Percentiles rank a stretch among this genome's conserved stretches.
These are phyloP conservation scores for Arabidopsis lyrata DNA, from an alignment of 441 rosid species.

Conservation along the genomic window DNA sequence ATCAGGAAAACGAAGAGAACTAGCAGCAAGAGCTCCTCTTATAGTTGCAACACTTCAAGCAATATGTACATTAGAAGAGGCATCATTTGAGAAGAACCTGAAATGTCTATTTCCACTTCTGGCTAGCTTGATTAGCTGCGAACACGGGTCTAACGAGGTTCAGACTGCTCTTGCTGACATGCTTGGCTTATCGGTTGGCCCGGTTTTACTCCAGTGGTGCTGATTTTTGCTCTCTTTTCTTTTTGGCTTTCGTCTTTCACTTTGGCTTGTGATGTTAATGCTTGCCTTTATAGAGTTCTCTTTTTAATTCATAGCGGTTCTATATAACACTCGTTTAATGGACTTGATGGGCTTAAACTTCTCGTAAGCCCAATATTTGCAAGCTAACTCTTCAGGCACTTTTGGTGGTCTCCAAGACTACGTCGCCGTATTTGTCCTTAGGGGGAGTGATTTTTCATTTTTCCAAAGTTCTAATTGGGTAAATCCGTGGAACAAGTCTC, in stretches of 20 bases:
- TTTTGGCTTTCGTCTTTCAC: slow-evolving; percentile 4
- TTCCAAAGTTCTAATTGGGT: background rate
- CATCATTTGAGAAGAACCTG: slow-evolving; percentile 79
- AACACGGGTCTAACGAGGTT: slow-evolving; percentile 94
- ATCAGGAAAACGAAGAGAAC: slow-evolving; percentile 91
- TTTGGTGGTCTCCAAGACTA: background rate
- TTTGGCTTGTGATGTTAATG: slow-evolving; percentile 30
- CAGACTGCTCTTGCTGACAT: slow-evolving; percentile 93
- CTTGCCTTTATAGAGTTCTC: slow-evolving; percentile 32
- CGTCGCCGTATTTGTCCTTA: background rate
- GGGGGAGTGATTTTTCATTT: background rate
- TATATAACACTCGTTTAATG: slow-evolving; percentile 1
- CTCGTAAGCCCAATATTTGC: background rate
- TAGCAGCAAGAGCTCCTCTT: slow-evolving; percentile 97
- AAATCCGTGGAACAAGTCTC: background rate
- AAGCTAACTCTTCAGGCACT: background rate
- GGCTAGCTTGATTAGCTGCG: slow-evolving; percentile 82
- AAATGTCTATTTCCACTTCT: slow-evolving; percentile 77
- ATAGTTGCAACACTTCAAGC: slow-evolving; percentile 90
- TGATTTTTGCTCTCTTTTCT: slow-evolving; percentile 53
- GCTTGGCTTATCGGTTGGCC: slow-evolving; percentile 88
- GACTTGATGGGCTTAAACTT: slow-evolving; percentile 5
- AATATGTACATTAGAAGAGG: slow-evolving; percentile 76
- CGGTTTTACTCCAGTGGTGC: slow-evolving; percentile 81
- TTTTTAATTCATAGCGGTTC: slow-evolving; percentile 14